phyloP scores from a whole-genome alignment of 2,329 filamentous ascomycete species.

The Exophiala sideris region DNA sequence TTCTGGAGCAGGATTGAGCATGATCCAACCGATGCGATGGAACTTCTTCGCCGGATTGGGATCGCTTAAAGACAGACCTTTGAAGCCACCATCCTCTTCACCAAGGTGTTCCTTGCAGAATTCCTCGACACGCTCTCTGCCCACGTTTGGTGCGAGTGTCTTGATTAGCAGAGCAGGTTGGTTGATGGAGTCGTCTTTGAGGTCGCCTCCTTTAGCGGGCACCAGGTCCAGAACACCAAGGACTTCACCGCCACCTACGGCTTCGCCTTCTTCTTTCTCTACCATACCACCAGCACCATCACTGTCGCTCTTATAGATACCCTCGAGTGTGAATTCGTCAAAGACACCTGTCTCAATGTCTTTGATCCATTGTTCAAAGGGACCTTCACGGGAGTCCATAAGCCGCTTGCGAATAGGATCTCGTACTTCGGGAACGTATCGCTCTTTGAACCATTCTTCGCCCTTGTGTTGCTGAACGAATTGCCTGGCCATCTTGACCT shows the following conservation, averaged over 20 bases:
- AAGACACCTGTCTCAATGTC: constrained; percentile 82
- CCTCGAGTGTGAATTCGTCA: constrained; percentile 91
- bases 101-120: constrained; percentile 94
- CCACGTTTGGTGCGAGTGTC: constrained; percentile 94
- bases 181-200: constrained; percentile 81
- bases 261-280: constrained; percentile 94
- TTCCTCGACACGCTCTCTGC: constrained; percentile 83
- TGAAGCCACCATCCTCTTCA: constrained; percentile 86
- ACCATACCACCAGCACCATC: constrained; percentile 80
- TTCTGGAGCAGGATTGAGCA: constrained; percentile 78
- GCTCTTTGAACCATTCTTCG: constrained; percentile 97
- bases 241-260: constrained; percentile 85
- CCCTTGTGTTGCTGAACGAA: constrained; percentile 92
- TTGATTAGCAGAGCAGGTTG: constrained; percentile 96
- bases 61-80: constrained; percentile 92
- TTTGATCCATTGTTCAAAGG: constrained; percentile 83
- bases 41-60: constrained; percentile 96
- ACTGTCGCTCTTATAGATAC: constrained; percentile 87
- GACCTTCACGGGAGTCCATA: constrained; percentile 72
- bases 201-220: constrained; percentile 75
- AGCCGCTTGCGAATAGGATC: constrained; percentile 71
- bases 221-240: constrained; percentile 88
- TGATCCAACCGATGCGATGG: constrained; percentile 97
- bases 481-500: constrained; percentile 72
- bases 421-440: constrained; percentile 80